Evolutionary conservation across 169 alveolate genomes (phyloP).

Genomic region (Plasmodium falciparum): DNA sequence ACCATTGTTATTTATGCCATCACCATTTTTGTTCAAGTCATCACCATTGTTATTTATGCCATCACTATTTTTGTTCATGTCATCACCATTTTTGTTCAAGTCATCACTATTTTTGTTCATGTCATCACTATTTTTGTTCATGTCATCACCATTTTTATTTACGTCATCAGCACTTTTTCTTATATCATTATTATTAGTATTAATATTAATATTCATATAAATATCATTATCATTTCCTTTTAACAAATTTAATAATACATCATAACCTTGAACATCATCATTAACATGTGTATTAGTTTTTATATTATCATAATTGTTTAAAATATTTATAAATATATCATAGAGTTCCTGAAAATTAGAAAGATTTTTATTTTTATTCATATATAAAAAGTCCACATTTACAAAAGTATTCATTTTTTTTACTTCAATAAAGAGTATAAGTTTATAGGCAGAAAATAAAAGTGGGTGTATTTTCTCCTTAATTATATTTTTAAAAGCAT

Average conservation of each 20-base stretch:
- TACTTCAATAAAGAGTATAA: slow-evolving; percentile 53
- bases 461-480: slow-evolving; percentile 70
- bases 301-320: slow-evolving; percentile 12
- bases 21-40: neutral
- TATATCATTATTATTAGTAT: no score
- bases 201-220: no score
- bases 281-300: neutral
- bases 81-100: no score
- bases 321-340: slow-evolving; percentile 21
- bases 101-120: no score
- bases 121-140: neutral
- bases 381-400: slow-evolving; percentile 21
- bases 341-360: slow-evolving; percentile 7
- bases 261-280: neutral
- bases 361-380: neutral
- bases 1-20: neutral
- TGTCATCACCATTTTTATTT: no score
- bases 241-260: neutral
- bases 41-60: neutral
- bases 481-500: slow-evolving; percentile 33
- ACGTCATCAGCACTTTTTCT: no score
- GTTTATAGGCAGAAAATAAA: slow-evolving; percentile 37
- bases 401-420: slow-evolving; percentile 42
- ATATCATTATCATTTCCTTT: neutral
- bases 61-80: neutral